Conservation (phyloP, 129 eudicot species). For the Kitagawia praeruptora region DNA sequence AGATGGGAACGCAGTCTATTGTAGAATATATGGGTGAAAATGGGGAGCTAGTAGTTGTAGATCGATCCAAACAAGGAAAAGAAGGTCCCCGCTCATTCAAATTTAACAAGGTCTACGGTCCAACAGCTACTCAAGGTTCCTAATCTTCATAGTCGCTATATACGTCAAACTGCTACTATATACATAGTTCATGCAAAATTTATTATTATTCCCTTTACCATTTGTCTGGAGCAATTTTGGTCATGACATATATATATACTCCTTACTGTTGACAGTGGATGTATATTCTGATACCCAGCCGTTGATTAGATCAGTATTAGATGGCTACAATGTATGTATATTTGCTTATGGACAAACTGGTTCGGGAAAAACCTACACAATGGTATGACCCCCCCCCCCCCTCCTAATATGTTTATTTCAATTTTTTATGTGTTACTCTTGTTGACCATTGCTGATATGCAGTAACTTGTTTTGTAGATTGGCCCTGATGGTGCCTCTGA, state of each 20-base stretch:
- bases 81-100: slow-evolving; percentile 68
- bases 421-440: background rate
- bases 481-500: slow-evolving; percentile 72
- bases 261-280: slow-evolving; percentile 39
- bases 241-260: background rate
- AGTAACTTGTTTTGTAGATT: slow-evolving; percentile 31
- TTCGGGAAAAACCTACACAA: slow-evolving; percentile 86
- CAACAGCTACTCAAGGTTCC: slow-evolving; percentile 83
- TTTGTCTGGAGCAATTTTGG: background rate
- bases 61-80: slow-evolving; percentile 81
- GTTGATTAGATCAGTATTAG: slow-evolving; percentile 58
- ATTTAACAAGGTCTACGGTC: slow-evolving; percentile 91
- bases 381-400: slow-evolving; percentile 33
- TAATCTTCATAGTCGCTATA: background rate
- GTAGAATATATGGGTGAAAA: slow-evolving; percentile 66
- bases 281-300: slow-evolving; percentile 70
- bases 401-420: background rate
- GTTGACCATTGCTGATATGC: slow-evolving; percentile 10
- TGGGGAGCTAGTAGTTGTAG: slow-evolving; percentile 65
- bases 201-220: background rate
- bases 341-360: slow-evolving; percentile 98
- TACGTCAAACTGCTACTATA: background rate
- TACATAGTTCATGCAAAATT: background rate
- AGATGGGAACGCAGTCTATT: slow-evolving; percentile 50
- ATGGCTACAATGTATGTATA: slow-evolving; percentile 87